A percentile compares a stretch with the other conserved stretches of the same genome.
phyloP scores from a whole-genome alignment of 148 eudicot genomes.

The Vaccinium vitisidaea region DNA sequence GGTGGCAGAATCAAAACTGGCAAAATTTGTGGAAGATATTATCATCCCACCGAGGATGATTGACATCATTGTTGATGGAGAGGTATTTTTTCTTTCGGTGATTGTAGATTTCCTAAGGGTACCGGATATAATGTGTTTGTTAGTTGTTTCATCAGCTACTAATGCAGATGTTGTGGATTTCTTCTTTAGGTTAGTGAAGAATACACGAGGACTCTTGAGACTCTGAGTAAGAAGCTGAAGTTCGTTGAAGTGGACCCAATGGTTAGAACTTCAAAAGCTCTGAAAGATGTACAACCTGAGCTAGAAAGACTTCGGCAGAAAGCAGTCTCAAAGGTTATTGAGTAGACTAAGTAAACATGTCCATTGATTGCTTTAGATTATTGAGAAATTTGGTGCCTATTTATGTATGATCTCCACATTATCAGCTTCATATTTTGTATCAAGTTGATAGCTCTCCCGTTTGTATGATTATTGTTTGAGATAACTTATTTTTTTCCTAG shows the following conservation, averaged over 20 bases:
- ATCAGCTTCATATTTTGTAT: constrained; percentile 3
- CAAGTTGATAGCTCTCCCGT: not conserved
- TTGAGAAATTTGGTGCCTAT: not conserved
- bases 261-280: constrained; percentile 85
- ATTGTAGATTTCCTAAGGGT: not conserved
- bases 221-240: constrained; percentile 90
- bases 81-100: constrained; percentile 44
- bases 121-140: not conserved
- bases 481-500: not conserved
- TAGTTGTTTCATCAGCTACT: not conserved
- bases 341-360: constrained; percentile 1
- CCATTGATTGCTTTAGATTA: not conserved
- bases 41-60: constrained; percentile 98
- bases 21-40: constrained; percentile 97
- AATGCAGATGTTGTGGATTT: constrained; percentile 7
- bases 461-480: not conserved
- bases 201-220: constrained; percentile 91
- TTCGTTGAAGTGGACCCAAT: constrained; percentile 69
- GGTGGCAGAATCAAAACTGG: constrained; percentile 96
- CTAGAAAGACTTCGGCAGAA: constrained; percentile 93
- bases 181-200: constrained; percentile 82
- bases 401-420: not conserved
- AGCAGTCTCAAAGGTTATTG: constrained; percentile 85
- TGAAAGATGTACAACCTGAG: constrained; percentile 96
- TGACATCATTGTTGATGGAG: constrained; percentile 90